Percentiles rank a stretch among this genome's conserved stretches.
These are phyloP conservation scores for Boletales sp. DNA, from an alignment of 768 basidiomycete genomes.

Conservation along the genomic window DNA sequence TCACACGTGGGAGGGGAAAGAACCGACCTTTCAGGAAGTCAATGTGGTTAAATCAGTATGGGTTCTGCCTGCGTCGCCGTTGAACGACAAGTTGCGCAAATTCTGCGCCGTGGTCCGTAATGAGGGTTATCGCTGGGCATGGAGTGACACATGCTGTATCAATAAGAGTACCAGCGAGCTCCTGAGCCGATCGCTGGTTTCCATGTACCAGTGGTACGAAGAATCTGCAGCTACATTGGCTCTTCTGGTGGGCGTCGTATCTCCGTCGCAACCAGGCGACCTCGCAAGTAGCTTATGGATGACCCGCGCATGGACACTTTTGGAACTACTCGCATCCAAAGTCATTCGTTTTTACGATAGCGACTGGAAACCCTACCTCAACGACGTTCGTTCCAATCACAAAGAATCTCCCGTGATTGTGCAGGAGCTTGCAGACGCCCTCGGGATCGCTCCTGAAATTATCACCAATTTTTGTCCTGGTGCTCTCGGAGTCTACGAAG, in stretches of 20 bases:
- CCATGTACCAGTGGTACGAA: conserved; percentile 13
- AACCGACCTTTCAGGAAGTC: conserved; percentile 12
- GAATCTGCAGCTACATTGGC: conserved; percentile 3
- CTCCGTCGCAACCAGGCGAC: conserved; percentile 4
- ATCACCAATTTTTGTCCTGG: conserved; percentile 5
- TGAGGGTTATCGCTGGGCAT: conserved; percentile 11
- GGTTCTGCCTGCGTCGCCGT: not conserved
- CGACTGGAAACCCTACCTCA: conserved; percentile 11
- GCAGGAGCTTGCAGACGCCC: conserved; percentile 3
- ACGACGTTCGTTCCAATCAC: conserved; percentile 3
- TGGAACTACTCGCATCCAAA: conserved; percentile 10
- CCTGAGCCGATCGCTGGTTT: conserved; percentile 2
- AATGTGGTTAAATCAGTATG: conserved; percentile 7
- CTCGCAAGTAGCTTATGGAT: conserved; percentile 6
- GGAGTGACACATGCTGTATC: conserved; percentile 13
- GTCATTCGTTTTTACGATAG: conserved; percentile 9
- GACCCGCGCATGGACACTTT: conserved; percentile 12
- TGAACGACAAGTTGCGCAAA: conserved; percentile 8
- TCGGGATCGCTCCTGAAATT: conserved; percentile 5
- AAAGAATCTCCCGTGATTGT: conserved; percentile 7
- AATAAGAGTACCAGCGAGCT: conserved; percentile 1
- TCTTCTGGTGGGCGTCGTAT: conserved; percentile 1
- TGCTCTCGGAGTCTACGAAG: not conserved
- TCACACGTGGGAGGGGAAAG: conserved; percentile 13
- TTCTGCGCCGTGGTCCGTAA: conserved; percentile 7